Percentiles rank a stretch among this genome's conserved stretches.
Conservation (phyloP, 2,329 filamentous ascomycete genomes). For the Pyricularia sp. region DNA sequence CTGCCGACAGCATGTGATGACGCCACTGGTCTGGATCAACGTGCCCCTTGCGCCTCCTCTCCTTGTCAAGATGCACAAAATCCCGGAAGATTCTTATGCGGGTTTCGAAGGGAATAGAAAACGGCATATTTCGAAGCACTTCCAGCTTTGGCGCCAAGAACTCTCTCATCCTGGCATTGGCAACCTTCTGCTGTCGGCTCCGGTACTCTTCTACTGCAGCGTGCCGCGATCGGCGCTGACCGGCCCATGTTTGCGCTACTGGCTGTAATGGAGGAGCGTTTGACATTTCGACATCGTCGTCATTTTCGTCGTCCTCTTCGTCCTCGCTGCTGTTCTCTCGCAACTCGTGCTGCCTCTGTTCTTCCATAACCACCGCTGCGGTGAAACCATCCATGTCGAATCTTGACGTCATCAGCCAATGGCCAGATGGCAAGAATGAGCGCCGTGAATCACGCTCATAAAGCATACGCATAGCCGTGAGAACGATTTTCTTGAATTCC, state of each 20-base stretch:
- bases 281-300: constrained; percentile 19
- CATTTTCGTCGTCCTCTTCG: constrained; percentile 25
- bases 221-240: constrained; percentile 52
- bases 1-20: constrained; percentile 34
- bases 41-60: constrained; percentile 56
- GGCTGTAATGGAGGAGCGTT: constrained; percentile 11
- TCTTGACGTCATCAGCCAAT: constrained; percentile 87
- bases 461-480: constrained; percentile 72
- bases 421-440: constrained; percentile 69
- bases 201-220: constrained; percentile 55
- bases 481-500: constrained; percentile 72
- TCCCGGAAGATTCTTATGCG: constrained; percentile 88
- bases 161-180: constrained; percentile 63
- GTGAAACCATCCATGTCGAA: constrained; percentile 90
- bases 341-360: constrained; percentile 65
- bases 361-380: constrained; percentile 75
- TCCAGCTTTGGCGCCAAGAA: constrained; percentile 79
- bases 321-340: constrained; percentile 41
- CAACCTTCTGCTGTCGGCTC: constrained; percentile 55
- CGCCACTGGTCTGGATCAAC: constrained; percentile 71
- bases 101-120: constrained; percentile 87
- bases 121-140: constrained; percentile 91
- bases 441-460: constrained; percentile 90
- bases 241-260: constrained; percentile 30
- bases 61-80: constrained; percentile 79